Evolutionary conservation across 768 basidiomycete genomes (phyloP), one percentile per base, ranked within the genome.

Genomic region (Pilatotrama ljubarskyi): DNA sequence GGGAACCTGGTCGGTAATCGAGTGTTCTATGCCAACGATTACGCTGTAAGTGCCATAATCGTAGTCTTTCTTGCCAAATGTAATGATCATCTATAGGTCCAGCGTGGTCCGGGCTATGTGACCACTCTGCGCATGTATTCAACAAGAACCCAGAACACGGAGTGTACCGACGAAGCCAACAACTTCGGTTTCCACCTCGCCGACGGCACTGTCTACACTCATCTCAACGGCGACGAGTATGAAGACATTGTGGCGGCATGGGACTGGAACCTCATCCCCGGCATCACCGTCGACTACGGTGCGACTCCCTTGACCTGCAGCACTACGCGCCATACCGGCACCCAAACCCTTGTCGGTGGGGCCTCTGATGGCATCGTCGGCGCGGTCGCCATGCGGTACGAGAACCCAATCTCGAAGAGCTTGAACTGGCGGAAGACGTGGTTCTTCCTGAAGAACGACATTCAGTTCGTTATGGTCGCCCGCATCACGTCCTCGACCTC

Each of bases 211-310:
- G 67, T 83, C 5, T 82, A 84, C 68, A 87, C 82, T 0, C 85
- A 87, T 68, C 66, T 84, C 17, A 73, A 71, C 24, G 87, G 87
- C 15, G 75, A 82, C 66, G 87, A 88, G 72, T 88, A 90, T 68
- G 83, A 86, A 66, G 85, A 87, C 67, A 88, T 88, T 47, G 71
- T 81, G 14, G 86, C 82, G 2, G 77, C 82, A 0, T 86, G 85
- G 86, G 85, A 90, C 69, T 90, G 87, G 87, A 82, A 86, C 65
- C 76, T 86, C 8, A 83, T 90, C 46, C 87, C 87, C 2, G 87
- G 87, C 1, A 87, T 77, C 40, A 90, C 87, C 2, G 78, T 81
- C 32, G 83, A 87, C 65, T 86, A 86, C 68, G 76, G 73, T 2
- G 81, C 75, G 5, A 87, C 86, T 0, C 68, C 75, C 2, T 72